phyloP scores from a whole-genome alignment of 2,329 filamentous ascomycete species.

The Colletotrichum scovillei region DNA sequence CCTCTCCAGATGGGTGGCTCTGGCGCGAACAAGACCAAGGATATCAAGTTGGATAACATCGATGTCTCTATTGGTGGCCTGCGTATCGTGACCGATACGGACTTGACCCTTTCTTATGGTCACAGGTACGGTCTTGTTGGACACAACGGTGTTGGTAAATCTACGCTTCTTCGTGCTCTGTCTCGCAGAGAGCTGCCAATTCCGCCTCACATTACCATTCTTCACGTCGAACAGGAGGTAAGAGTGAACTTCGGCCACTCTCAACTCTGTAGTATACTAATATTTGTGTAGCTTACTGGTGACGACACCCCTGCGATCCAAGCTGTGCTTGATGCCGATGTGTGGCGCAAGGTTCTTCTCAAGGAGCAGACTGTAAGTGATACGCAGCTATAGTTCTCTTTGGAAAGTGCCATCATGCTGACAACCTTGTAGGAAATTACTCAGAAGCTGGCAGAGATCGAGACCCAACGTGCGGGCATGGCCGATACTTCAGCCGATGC shows the following conservation, averaged over 20 bases:
- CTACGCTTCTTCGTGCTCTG: slow-evolving; percentile 91
- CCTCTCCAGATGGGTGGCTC: slow-evolving; percentile 85
- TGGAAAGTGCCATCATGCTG: slow-evolving; percentile 36
- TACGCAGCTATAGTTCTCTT: not conserved
- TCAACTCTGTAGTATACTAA: slow-evolving; percentile 36
- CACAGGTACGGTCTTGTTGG: slow-evolving; percentile 96
- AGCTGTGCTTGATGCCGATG: slow-evolving; percentile 95
- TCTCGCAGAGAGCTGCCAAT: slow-evolving; percentile 94
- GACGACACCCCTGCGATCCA: slow-evolving; percentile 96
- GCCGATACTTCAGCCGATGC: slow-evolving; percentile 95
- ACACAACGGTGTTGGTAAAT: slow-evolving; percentile 99
- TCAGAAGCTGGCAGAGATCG: slow-evolving; percentile 79
- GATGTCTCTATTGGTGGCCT: slow-evolving; percentile 92
- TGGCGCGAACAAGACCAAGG: slow-evolving; percentile 90
- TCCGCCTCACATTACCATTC: slow-evolving; percentile 97
- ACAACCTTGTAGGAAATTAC: slow-evolving; percentile 75
- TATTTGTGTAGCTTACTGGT: slow-evolving; percentile 76
- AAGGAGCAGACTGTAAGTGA: slow-evolving; percentile 82
- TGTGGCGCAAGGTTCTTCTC: slow-evolving; percentile 96
- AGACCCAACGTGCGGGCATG: slow-evolving; percentile 80
- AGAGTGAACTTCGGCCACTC: slow-evolving; percentile 36
- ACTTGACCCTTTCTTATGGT: slow-evolving; percentile 89
- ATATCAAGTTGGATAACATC: slow-evolving; percentile 97
- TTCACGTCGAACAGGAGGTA: slow-evolving; percentile 98
- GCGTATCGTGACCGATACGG: slow-evolving; percentile 91